phyloP scores from a whole-genome alignment of 78 protist species.

The Dictyostelium intermedium region DNA sequence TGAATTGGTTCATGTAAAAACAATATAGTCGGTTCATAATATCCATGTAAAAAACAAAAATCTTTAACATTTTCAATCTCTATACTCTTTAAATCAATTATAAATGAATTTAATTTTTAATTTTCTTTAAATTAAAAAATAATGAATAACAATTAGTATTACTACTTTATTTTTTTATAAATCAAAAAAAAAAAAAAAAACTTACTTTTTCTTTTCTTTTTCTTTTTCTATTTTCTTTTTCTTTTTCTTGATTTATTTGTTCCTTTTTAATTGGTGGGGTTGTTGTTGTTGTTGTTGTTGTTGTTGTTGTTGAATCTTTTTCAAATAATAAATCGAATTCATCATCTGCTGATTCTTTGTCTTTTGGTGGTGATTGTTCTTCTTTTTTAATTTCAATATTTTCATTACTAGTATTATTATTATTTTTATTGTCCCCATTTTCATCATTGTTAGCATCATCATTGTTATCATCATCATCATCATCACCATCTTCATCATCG shows the following conservation, averaged over 20 bases:
- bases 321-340: neutral
- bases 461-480: neutral
- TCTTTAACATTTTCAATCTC: conserved; percentile 71
- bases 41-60: conserved; percentile 76
- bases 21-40: conserved; percentile 85
- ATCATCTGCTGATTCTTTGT: neutral
- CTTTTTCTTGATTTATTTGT: neutral
- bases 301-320: neutral
- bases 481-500: neutral
- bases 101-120: neutral
- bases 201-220: neutral
- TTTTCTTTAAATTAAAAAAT: neutral
- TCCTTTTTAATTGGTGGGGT: neutral
- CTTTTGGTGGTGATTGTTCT: neutral
- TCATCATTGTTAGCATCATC: neutral
- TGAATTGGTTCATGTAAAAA: conserved; percentile 72
- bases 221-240: neutral
- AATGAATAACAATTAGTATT: neutral
- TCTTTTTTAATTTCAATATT: neutral
- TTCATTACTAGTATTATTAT: neutral
- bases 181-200: no score
- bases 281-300: neutral
- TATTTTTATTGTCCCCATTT: neutral
- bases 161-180: neutral
- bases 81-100: conserved; percentile 8